Evolutionary conservation across 176 grass and related monocot genomes (phyloP).

Genomic region (Pontederia paniculata): DNA sequence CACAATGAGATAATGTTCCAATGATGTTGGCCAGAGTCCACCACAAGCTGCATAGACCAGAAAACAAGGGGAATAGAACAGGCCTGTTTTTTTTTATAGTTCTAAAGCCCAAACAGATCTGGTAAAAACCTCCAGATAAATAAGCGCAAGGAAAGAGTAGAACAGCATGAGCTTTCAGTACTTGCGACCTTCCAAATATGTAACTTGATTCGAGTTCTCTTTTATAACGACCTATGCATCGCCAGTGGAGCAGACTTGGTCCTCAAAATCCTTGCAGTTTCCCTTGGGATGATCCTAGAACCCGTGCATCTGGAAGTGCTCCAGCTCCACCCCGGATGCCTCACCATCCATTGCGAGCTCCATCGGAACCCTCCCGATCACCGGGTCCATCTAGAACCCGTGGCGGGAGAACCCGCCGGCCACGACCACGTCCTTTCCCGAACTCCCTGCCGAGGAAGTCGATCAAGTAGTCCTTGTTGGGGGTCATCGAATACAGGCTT

Average conservation of each 20-base stretch:
- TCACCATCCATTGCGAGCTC: conserved; percentile 56
- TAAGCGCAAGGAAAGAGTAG: no score
- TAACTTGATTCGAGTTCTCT: no score
- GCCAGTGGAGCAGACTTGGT: conserved; percentile 4
- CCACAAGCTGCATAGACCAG: no score
- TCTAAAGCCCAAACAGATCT: no score
- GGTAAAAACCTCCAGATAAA: no score
- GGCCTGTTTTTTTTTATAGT: no score
- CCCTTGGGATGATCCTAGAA: conserved; percentile 37
- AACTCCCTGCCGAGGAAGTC: conserved; percentile 69
- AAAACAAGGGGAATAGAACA: no score
- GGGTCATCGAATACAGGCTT: conserved; percentile 86
- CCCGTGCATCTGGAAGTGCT: conserved; percentile 32
- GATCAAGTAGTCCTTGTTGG: conserved; percentile 57
- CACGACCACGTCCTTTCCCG: conserved; percentile 59
- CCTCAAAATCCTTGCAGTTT: conserved; percentile 23
- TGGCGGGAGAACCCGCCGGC: conserved; percentile 74
- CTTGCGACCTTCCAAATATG: no score
- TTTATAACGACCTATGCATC: no score
- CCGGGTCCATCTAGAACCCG: conserved; percentile 69
- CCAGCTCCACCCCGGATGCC: conserved; percentile 37
- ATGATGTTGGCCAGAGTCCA: no score
- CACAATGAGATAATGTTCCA: no score
- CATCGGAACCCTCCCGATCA: conserved; percentile 45
- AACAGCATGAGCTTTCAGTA: no score